Conservation (phyloP, 2,329 filamentous ascomycete genomes). For the Diaporthe sp. region DNA sequence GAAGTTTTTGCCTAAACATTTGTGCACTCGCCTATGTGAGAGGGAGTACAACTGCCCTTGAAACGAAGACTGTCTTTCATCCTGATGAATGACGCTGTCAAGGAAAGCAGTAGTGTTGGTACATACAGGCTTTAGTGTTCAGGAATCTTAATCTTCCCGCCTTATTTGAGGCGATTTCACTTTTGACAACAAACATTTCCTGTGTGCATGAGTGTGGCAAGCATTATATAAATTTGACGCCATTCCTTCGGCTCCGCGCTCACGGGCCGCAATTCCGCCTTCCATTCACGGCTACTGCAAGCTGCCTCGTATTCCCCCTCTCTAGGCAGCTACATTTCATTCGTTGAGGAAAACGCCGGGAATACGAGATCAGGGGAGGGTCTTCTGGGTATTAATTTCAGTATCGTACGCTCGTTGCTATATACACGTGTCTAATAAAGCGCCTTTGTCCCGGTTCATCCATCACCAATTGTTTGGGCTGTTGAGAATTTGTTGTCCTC, state of each 20-base stretch:
- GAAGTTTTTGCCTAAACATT: too few species aligned
- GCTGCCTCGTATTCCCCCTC: conserved; percentile 25
- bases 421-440: neutral
- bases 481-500: neutral
- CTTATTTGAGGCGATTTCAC: too few species aligned
- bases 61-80: too few species aligned
- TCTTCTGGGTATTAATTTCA: neutral
- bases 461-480: neutral
- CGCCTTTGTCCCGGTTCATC: neutral
- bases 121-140: too few species aligned
- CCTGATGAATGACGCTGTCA: too few species aligned
- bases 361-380: neutral
- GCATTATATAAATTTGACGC: neutral
- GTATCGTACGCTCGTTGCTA: neutral
- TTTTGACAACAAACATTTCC: too few species aligned
- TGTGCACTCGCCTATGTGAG: too few species aligned
- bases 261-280: neutral
- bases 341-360: neutral
- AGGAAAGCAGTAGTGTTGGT: too few species aligned
- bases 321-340: conserved; percentile 13
- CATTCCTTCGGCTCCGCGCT: conserved; percentile 1
- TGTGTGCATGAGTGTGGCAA: too few species aligned
- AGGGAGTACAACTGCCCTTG: too few species aligned
- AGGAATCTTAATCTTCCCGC: too few species aligned
- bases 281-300: neutral